Percentiles rank a stretch among this genome's conserved stretches.
Evolutionary conservation across 768 basidiomycete genomes (phyloP).

Genomic region (Cubamyces lactineus): DNA sequence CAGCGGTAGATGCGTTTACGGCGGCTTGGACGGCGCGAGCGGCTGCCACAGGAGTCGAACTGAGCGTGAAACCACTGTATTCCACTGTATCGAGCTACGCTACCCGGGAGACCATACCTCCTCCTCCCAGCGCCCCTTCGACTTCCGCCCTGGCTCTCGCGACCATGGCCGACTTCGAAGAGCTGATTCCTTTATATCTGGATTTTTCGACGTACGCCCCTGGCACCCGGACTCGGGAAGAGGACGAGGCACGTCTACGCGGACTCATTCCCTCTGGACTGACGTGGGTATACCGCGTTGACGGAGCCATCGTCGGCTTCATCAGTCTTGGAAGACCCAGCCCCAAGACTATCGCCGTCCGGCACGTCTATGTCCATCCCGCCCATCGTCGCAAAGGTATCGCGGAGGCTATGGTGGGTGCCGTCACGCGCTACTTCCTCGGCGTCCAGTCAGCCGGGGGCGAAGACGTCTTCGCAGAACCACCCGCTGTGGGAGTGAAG

Average conservation of each 20-base stretch:
- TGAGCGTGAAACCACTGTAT: not conserved
- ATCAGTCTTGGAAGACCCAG: not conserved
- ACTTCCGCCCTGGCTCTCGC: not conserved
- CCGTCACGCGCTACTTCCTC: constrained; percentile 25
- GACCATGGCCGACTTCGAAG: not conserved
- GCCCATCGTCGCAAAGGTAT: constrained; percentile 25
- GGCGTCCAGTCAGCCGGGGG: constrained; percentile 21
- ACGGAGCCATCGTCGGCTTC: not conserved
- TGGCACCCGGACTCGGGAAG: not conserved
- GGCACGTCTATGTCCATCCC: constrained; percentile 25
- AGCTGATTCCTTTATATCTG: not conserved
- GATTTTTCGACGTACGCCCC: not conserved
- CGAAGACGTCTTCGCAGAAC: constrained; percentile 2
- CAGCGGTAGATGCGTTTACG: not conserved
- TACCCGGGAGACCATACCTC: constrained; percentile 1
- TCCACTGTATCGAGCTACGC: constrained; percentile 4
- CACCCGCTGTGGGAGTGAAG: constrained; percentile 10
- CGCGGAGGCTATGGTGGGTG: constrained; percentile 25
- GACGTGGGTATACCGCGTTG: constrained; percentile 1
- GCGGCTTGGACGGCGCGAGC: not conserved
- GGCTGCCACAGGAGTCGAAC: not conserved
- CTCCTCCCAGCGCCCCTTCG: not conserved
- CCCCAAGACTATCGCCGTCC: constrained; percentile 19
- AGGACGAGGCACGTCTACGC: not conserved
- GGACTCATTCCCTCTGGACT: not conserved